Evolutionary conservation across 495 filamentous ascomycete genomes (phyloP).

Genomic region (Entonaema liquescens): DNA sequence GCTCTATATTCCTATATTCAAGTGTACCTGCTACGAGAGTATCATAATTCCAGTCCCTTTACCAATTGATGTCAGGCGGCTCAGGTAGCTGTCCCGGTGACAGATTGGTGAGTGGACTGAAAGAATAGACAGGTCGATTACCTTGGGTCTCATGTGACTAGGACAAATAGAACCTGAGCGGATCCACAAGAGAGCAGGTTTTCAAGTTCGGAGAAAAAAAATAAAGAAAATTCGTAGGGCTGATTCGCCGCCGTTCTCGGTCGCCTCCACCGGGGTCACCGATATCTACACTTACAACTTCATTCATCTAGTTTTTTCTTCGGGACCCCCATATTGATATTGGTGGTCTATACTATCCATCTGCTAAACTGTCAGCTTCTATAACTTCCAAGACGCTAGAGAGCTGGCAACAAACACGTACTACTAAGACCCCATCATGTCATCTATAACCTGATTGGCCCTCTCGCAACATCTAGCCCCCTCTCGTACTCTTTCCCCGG

Average conservation of each 20-base stretch:
- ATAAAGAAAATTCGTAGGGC: conserved; percentile 22
- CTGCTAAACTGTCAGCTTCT: background rate
- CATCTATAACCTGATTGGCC: background rate
- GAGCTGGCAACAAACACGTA: conserved; percentile 3
- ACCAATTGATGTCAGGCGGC: conserved; percentile 4
- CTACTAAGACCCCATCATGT: conserved; percentile 2
- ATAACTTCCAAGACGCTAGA: background rate
- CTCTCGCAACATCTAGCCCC: background rate
- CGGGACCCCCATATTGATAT: background rate
- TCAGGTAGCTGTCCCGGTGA: conserved; percentile 2
- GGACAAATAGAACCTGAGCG: conserved; percentile 23
- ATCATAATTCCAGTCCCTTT: conserved; percentile 1
- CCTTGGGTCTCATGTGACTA: conserved; percentile 28
- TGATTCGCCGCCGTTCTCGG: conserved; percentile 30
- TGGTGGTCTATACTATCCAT: background rate
- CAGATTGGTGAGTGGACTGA: conserved; percentile 10
- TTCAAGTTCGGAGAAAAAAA: conserved; percentile 5
- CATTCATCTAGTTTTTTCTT: background rate
- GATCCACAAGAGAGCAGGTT: conserved; percentile 11
- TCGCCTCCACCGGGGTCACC: conserved; percentile 37
- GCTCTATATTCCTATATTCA: background rate
- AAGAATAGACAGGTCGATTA: conserved; percentile 3
- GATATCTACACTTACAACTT: conserved; percentile 17
- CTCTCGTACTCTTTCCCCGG: conserved; percentile 19
- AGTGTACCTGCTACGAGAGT: background rate